Evolutionary conservation across 2,329 filamentous ascomycete genomes (phyloP), one percentile per base, ranked within the genome.

Genomic region (Neopestalotiopsis sp.): DNA sequence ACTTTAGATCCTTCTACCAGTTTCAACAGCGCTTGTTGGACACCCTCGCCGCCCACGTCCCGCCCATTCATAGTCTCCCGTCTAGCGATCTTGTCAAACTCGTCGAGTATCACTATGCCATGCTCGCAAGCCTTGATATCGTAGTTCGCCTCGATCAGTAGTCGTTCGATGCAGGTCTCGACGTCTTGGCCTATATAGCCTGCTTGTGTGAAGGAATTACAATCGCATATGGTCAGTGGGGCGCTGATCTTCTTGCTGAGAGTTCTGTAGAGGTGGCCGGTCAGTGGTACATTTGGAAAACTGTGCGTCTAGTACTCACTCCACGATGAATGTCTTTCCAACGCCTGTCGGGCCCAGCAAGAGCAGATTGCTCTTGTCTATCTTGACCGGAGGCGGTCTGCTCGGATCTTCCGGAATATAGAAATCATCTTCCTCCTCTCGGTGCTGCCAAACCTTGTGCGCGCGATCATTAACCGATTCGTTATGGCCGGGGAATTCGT

Each of bases 181-280:
- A 95, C 95, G 78, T 99, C 96, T 77, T 98, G 95, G 38, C 96
- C 96, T 73, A 99, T 98, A 75, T 99, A 99, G 32, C 96, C 95
- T 4, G 95, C 95, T 81, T 98, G 95, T 0, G 95, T 98, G 72
- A 98, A 94, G 5, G 95, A 93, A 65, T 96, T 98, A 80, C 95
- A 98, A 80, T 98, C 95, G 70, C 94, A 95, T 81, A 97, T 97
- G 71, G 93, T 94, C 77, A 98, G 97, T 0, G 96, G 96, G 0
- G 98, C 94, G 70, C 96, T 95, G n/a, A 99, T 88, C 66, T 96
- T 92, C 76, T 94, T 92, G 73, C 95, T 96, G 52, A 98, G 84
- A 0, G 95, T 98, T 80, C 95, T 97, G 66, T 2, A 66, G n/a
- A 58, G 14, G 42, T 12, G 17, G 52, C 80, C 45, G 78, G 14